Evolutionary conservation across 2,329 filamentous ascomycete genomes (phyloP).

Genomic region (Pseudogymnoascus destructans): DNA sequence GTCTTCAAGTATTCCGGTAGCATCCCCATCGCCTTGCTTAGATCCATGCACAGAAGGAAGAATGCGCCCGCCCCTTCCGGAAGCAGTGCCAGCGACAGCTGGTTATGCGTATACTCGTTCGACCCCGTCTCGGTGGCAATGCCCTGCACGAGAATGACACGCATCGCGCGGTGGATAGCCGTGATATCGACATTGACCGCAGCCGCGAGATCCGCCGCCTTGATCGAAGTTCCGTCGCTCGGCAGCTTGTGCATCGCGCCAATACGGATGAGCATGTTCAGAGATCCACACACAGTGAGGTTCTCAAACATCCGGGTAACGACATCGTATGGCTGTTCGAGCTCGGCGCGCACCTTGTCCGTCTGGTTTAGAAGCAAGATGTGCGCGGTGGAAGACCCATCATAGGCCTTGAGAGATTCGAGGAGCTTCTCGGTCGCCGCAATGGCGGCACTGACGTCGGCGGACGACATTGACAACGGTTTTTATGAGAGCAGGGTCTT

Average conservation of each 20-base stretch:
- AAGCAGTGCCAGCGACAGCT: conserved; percentile 23
- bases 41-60: conserved; percentile 21
- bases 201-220: conserved; percentile 17
- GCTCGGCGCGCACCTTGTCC: conserved; percentile 13
- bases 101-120: conserved; percentile 26
- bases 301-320: conserved; percentile 17
- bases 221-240: conserved; percentile 12
- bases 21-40: conserved; percentile 12
- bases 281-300: conserved; percentile 15
- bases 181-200: conserved; percentile 24
- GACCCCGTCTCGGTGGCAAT: conserved; percentile 23
- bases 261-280: conserved; percentile 17
- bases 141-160: conserved; percentile 24
- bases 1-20: conserved; percentile 16
- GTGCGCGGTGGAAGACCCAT: conserved; percentile 14
- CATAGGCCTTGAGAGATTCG: conserved; percentile 15
- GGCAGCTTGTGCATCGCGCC: conserved; percentile 17
- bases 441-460: conserved; percentile 8
- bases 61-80: conserved; percentile 24
- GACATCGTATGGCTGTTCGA: conserved; percentile 16
- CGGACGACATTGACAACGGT: background rate
- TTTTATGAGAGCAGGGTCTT: conserved; percentile 1
- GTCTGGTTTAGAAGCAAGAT: conserved; percentile 14
- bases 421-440: conserved; percentile 14
- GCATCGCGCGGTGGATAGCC: conserved; percentile 25